A percentile compares a stretch with the other conserved stretches of the same genome.
These are phyloP conservation scores for Ogataea parapolymorpha DNA, from an alignment of 805 yeast species.

Conservation along the genomic window DNA sequence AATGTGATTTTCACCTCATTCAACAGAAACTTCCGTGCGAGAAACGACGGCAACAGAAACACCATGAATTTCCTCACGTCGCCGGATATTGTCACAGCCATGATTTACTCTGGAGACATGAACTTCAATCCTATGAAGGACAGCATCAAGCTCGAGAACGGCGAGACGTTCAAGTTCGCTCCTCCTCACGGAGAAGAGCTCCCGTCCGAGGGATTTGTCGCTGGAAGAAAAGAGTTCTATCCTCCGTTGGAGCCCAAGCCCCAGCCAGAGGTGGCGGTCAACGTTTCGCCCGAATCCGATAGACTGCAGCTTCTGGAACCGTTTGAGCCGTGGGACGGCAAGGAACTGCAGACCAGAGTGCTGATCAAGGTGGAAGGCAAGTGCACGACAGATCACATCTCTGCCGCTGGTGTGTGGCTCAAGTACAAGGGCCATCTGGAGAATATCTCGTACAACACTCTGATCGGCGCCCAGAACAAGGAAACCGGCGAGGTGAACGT, in stretches of 20 bases:
- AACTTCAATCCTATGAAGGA: slow-evolving; percentile 95
- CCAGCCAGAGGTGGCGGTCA: slow-evolving; percentile 46
- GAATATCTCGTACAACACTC: slow-evolving; percentile 90
- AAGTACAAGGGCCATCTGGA: slow-evolving; percentile 97
- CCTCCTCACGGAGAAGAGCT: slow-evolving; percentile 91
- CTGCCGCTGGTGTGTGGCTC: slow-evolving; percentile 99
- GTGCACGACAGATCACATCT: slow-evolving; percentile 97
- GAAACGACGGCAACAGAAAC: slow-evolving; percentile 97
- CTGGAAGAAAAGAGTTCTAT: slow-evolving; percentile 64
- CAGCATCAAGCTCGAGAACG: slow-evolving; percentile 80
- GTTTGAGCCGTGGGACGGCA: slow-evolving; percentile 79
- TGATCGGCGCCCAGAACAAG: slow-evolving; percentile 94
- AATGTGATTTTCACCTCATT: slow-evolving; percentile 96
- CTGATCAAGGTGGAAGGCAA: slow-evolving; percentile 93
- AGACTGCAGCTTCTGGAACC: slow-evolving; percentile 91
- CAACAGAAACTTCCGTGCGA: slow-evolving; percentile 97
- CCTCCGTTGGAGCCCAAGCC: slow-evolving; percentile 57
- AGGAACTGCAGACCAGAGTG: slow-evolving; percentile 74
- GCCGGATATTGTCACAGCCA: slow-evolving; percentile 94
- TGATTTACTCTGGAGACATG: slow-evolving; percentile 94
- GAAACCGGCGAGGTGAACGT: slow-evolving; percentile 95
- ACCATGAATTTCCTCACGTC: slow-evolving; percentile 97
- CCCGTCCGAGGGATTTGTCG: slow-evolving; percentile 85
- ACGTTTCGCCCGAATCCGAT: slow-evolving; percentile 79
- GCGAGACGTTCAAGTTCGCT: slow-evolving; percentile 82